Conservation (phyloP, 495 filamentous ascomycete species). For the Annulohypoxylon nitens region DNA sequence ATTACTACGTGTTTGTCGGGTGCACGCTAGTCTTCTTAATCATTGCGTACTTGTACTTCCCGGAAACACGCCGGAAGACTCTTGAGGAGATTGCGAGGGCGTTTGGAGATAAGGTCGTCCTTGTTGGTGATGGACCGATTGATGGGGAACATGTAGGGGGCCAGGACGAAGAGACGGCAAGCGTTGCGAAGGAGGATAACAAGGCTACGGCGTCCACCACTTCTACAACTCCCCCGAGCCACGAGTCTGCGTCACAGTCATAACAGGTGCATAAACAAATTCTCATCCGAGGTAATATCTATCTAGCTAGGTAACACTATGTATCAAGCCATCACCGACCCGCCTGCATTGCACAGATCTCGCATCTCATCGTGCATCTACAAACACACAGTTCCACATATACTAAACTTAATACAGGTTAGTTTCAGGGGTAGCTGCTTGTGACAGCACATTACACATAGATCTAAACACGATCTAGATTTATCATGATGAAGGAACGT, state of each 20-base stretch:
- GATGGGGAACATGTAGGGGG: slow-evolving; percentile 39
- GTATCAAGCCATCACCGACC: not conserved
- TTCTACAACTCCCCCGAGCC: slow-evolving; percentile 15
- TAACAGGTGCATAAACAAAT: not conserved
- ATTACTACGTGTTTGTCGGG: slow-evolving; percentile 71
- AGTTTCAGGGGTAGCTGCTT: too few species aligned
- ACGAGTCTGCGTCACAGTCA: slow-evolving; percentile 7
- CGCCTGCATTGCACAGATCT: too few species aligned
- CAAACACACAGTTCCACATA: too few species aligned
- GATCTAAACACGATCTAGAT: too few species aligned
- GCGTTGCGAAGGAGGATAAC: slow-evolving; percentile 20
- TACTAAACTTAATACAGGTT: too few species aligned
- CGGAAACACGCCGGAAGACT: slow-evolving; percentile 69
- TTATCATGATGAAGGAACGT: too few species aligned
- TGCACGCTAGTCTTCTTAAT: slow-evolving; percentile 65
- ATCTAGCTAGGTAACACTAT: not conserved
- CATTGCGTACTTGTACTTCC: slow-evolving; percentile 68
- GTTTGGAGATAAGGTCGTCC: slow-evolving; percentile 68
- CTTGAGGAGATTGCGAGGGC: slow-evolving; percentile 70
- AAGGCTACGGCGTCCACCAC: slow-evolving; percentile 24
- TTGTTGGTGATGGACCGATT: slow-evolving; percentile 51
- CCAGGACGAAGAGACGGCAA: slow-evolving; percentile 29
- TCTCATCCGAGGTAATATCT: not conserved
- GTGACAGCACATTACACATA: too few species aligned
- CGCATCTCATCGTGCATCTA: too few species aligned